Conservation (phyloP, 495 filamentous ascomycete genomes). For the Sordaria brevicollis region DNA sequence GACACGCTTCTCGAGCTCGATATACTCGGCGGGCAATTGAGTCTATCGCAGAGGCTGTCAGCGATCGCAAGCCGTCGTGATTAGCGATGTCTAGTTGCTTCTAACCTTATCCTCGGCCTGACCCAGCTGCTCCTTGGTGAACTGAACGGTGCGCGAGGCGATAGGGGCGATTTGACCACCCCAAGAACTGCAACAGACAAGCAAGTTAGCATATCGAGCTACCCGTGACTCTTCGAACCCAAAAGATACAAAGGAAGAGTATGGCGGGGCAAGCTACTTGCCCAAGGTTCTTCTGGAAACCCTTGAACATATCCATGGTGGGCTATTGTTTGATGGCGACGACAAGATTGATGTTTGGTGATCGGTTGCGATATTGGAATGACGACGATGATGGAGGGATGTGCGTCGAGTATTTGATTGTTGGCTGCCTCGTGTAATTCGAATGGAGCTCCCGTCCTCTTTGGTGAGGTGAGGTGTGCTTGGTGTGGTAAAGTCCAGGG, state of each 20-base stretch:
- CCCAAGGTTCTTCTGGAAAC: constrained; percentile 25
- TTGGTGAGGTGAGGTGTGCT: too few relatives aligned
- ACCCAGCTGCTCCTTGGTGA: constrained; percentile 92
- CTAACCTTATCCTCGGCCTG: constrained; percentile 87
- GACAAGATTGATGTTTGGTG: not conserved
- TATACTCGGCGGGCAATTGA: constrained; percentile 91
- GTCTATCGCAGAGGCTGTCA: constrained; percentile 43
- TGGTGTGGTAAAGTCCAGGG: not conserved
- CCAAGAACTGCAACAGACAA: constrained; percentile 24
- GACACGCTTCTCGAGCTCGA: constrained; percentile 97
- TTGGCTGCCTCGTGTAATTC: not conserved
- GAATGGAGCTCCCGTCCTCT: not conserved
- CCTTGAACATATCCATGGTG: constrained; percentile 27
- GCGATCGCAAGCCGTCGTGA: constrained; percentile 2
- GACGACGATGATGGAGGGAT: constrained; percentile 4
- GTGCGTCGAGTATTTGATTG: not conserved
- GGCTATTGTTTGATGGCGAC: not conserved
- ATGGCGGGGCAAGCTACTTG: constrained; percentile 1
- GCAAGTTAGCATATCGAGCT: not conserved
- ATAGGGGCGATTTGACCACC: constrained; percentile 68
- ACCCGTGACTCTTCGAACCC: not conserved
- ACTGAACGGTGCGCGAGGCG: constrained; percentile 87
- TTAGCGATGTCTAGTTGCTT: not conserved
- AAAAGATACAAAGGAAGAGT: not conserved
- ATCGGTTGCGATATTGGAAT: not conserved